These are phyloP conservation scores for Dioszegia crocea DNA, from an alignment of 768 basidiomycete genomes.

Conservation along the genomic window DNA sequence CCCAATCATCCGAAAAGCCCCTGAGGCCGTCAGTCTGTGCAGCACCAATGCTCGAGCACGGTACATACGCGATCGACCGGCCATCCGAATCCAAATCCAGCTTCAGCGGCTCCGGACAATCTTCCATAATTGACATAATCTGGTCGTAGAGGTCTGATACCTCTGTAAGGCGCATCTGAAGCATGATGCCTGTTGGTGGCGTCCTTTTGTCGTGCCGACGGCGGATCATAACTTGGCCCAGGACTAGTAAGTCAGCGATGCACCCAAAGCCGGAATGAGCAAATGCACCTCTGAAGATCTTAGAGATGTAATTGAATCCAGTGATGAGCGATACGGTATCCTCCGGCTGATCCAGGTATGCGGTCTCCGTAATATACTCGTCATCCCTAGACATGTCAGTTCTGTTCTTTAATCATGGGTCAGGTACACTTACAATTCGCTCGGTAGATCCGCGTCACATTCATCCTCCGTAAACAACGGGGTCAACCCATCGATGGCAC, in stretches of 20 bases:
- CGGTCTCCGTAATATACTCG: constrained; percentile 69
- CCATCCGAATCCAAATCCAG: constrained; percentile 46
- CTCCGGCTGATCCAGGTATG: constrained; percentile 80
- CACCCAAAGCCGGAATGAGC: neutral
- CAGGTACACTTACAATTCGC: constrained; percentile 33
- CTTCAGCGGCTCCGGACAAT: constrained; percentile 70
- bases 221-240: constrained; percentile 32
- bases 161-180: constrained; percentile 60
- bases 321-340: constrained; percentile 79
- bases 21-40: constrained; percentile 1
- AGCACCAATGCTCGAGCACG: neutral
- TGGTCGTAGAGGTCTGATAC: constrained; percentile 73
- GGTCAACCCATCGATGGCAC: constrained; percentile 41
- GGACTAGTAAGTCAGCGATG: constrained; percentile 27
- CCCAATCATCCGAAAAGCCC: constrained; percentile 33
- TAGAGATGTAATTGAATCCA: constrained; percentile 57
- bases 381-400: constrained; percentile 38
- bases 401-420: constrained; percentile 15
- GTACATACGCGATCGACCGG: constrained; percentile 17
- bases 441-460: constrained; percentile 54
- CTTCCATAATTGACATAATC: constrained; percentile 67
- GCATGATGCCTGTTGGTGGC: constrained; percentile 31
- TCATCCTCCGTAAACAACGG: constrained; percentile 66
- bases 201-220: constrained; percentile 31
- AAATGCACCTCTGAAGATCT: constrained; percentile 17